Conservation (phyloP, 371 early-diverging fungal species). For the Mortierella sp. region DNA sequence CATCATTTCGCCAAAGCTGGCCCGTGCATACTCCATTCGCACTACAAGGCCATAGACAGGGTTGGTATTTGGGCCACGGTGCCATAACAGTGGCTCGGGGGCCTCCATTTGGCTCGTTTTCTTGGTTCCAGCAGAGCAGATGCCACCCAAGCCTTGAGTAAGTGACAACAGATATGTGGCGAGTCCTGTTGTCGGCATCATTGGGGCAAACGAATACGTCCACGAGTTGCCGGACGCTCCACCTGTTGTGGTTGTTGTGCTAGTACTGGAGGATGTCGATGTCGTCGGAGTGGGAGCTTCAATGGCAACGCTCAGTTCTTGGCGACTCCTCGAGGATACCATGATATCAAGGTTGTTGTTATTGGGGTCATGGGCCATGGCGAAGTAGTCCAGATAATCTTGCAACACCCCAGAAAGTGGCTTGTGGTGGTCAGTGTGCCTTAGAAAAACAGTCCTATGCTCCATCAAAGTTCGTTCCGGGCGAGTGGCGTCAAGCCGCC, state of each 20-base stretch:
- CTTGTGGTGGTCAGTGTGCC: conserved; percentile 56
- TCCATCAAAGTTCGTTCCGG: conserved; percentile 1
- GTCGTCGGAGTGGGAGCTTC: neutral
- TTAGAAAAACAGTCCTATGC: conserved; percentile 49
- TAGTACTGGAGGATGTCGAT: neutral
- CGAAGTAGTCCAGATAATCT: conserved; percentile 22
- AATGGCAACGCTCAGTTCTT: conserved; percentile 23
- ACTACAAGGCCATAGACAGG: conserved; percentile 75
- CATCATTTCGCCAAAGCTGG: conserved; percentile 58
- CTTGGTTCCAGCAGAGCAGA: conserved; percentile 60
- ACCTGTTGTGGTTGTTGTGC: neutral
- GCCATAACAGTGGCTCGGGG: conserved; percentile 63
- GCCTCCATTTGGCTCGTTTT: conserved; percentile 22
- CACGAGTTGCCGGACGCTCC: neutral
- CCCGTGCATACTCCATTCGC: conserved; percentile 64
- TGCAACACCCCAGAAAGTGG: conserved; percentile 30
- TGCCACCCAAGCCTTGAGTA: conserved; percentile 57
- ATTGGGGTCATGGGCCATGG: neutral
- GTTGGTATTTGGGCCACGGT: conserved; percentile 75
- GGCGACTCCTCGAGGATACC: conserved; percentile 30
- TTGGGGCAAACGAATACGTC: conserved; percentile 61
- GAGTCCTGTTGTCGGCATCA: conserved; percentile 61
- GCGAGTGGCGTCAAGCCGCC: neutral
- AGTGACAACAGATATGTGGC: conserved; percentile 55
- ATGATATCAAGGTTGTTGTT: conserved; percentile 24